Percentiles rank a stretch among this genome's conserved stretches.
These are phyloP conservation scores for Aspergillus oerlinghausenensis DNA, from an alignment of 2,329 filamentous ascomycete genomes.

Conservation along the genomic window DNA sequence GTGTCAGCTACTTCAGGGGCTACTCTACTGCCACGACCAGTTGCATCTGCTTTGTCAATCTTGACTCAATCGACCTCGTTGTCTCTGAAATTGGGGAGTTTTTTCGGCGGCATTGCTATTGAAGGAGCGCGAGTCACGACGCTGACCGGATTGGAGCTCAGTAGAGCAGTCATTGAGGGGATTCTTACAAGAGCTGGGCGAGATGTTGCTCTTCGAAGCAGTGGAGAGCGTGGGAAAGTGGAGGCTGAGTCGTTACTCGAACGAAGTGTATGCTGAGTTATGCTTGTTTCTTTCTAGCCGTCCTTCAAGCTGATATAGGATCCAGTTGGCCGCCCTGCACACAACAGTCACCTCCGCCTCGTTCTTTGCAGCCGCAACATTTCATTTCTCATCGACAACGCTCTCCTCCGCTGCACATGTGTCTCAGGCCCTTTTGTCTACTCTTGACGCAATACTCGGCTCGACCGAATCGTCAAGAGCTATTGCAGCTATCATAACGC, in stretches of 20 bases:
- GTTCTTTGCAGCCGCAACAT: slow-evolving; percentile 44
- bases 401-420: slow-evolving; percentile 40
- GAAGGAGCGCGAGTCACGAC: slow-evolving; percentile 42
- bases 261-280: slow-evolving; percentile 36
- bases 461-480: slow-evolving; percentile 47
- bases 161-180: slow-evolving; percentile 42
- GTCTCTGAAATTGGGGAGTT: slow-evolving; percentile 40
- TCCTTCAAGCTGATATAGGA: slow-evolving; percentile 7
- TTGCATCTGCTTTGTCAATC: slow-evolving; percentile 42
- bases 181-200: slow-evolving; percentile 41
- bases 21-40: slow-evolving; percentile 40
- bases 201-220: slow-evolving; percentile 41
- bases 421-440: slow-evolving; percentile 42
- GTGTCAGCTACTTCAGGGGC: slow-evolving; percentile 24
- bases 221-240: slow-evolving; percentile 43
- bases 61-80: slow-evolving; percentile 44
- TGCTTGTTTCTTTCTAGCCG: background rate
- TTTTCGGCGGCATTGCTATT: slow-evolving; percentile 41
- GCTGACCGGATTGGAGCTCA: slow-evolving; percentile 42
- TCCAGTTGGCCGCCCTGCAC: slow-evolving; percentile 41
- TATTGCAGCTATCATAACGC: slow-evolving; percentile 45
- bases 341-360: slow-evolving; percentile 44
- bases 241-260: slow-evolving; percentile 44
- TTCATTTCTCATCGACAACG: slow-evolving; percentile 42
- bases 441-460: slow-evolving; percentile 44